Percentiles rank a stretch among this genome's conserved stretches.
phyloP scores from a whole-genome alignment of 2,329 filamentous ascomycete genomes.

The Colletotrichum sidae region DNA sequence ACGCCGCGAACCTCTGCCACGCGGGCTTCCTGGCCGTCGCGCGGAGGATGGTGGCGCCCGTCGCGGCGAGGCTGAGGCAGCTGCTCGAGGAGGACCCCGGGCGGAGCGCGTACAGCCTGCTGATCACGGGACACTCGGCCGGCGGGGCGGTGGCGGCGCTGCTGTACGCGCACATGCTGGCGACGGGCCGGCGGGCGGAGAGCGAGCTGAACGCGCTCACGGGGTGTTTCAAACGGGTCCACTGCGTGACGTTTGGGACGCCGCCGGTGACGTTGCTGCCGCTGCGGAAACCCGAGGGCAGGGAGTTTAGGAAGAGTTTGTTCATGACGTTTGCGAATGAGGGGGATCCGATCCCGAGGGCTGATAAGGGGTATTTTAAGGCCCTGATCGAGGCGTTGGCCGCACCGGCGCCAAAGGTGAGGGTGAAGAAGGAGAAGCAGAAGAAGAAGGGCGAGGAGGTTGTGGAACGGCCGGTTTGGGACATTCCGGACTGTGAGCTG shows the following conservation, averaged over 20 bases:
- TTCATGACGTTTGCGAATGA: constrained; percentile 89
- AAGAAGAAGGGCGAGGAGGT: constrained; percentile 43
- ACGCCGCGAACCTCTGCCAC: constrained; percentile 81
- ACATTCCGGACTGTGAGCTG: constrained; percentile 73
- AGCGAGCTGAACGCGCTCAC: constrained; percentile 79
- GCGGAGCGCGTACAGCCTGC: constrained; percentile 74
- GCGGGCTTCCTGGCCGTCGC: constrained; percentile 83
- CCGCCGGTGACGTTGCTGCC: constrained; percentile 82
- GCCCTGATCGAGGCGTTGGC: constrained; percentile 79
- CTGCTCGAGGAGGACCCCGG: constrained; percentile 78
- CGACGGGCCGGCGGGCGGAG: constrained; percentile 58
- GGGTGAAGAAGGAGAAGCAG: constrained; percentile 11
- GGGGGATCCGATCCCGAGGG: constrained; percentile 82
- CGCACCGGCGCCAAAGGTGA: constrained; percentile 61
- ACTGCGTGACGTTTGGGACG: constrained; percentile 88
- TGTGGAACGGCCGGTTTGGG: constrained; percentile 61
- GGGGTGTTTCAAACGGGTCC: constrained; percentile 79
- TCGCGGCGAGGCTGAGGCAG: constrained; percentile 76
- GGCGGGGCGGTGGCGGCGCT: constrained; percentile 86
- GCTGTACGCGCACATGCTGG: constrained; percentile 84
- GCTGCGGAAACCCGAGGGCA: constrained; percentile 66
- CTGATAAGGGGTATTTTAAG: constrained; percentile 80
- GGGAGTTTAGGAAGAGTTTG: constrained; percentile 70
- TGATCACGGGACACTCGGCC: constrained; percentile 89
- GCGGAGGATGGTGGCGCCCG: constrained; percentile 77